These are phyloP conservation scores for Linnemannia hyalina DNA, from an alignment of 192 early-diverging fungal species.

Conservation along the genomic window DNA sequence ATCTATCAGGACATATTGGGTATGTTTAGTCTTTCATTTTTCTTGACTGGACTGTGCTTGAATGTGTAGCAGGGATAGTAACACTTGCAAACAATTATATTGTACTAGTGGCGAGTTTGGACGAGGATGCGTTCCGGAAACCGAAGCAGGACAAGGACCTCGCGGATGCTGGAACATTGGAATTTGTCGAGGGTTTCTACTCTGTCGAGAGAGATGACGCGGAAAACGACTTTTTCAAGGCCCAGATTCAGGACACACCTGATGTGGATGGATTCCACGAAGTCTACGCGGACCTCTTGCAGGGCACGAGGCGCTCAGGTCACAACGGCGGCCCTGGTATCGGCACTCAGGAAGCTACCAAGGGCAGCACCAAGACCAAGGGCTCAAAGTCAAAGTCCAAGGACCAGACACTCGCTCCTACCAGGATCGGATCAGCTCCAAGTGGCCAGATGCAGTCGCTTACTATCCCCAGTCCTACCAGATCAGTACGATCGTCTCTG, in stretches of 20 bases:
- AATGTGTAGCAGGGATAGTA: not conserved
- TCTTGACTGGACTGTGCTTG: too few species aligned
- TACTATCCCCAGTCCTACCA: not conserved
- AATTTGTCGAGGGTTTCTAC: constrained; percentile 65
- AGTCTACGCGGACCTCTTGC: constrained; percentile 40
- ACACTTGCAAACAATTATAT: not conserved
- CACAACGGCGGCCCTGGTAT: not conserved
- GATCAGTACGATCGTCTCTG: not conserved
- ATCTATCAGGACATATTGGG: constrained; percentile 52
- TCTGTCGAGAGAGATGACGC: constrained; percentile 45
- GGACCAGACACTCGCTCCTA: not conserved
- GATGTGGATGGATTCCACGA: constrained; percentile 51
- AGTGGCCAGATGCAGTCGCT: not conserved
- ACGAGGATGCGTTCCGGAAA: constrained; percentile 65
- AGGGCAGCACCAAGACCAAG: not conserved
- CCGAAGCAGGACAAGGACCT: constrained; percentile 24
- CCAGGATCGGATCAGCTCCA: not conserved
- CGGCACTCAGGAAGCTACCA: not conserved
- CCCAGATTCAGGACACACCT: constrained; percentile 33
- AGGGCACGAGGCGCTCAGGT: not conserved
- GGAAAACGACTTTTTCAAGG: constrained; percentile 34
- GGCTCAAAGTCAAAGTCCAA: constrained; percentile 15
- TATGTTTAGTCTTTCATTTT: not conserved
- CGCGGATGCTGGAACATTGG: constrained; percentile 40
- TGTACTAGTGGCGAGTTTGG: constrained; percentile 60